Evolutionary conservation across 805 yeast species (phyloP).

Genomic region (Torulaspora gathmanii): DNA sequence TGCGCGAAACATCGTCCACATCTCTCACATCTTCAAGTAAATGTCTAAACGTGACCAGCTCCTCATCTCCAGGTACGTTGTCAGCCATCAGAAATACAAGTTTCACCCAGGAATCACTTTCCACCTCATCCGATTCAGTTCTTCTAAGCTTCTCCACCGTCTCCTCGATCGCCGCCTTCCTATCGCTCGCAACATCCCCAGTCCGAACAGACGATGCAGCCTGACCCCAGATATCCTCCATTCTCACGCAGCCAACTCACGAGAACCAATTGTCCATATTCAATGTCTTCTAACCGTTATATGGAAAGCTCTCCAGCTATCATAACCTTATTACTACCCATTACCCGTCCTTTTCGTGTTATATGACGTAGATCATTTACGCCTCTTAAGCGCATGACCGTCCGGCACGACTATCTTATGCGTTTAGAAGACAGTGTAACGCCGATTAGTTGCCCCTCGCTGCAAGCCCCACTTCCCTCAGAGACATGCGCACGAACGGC

Average conservation of each 20-base stretch:
- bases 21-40: constrained; percentile 14
- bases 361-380: neutral
- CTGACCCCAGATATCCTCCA: constrained; percentile 20
- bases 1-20: constrained; percentile 26
- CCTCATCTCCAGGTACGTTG: constrained; percentile 19
- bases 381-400: constrained; percentile 2
- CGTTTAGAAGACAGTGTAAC: neutral
- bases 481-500: neutral
- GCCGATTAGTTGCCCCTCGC: neutral
- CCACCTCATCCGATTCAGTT: constrained; percentile 1
- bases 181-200: constrained; percentile 10
- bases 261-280: neutral
- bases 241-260: constrained; percentile 1
- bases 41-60: constrained; percentile 21
- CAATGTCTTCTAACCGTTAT: no score
- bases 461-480: neutral
- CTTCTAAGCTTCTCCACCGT: constrained; percentile 9
- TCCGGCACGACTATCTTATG: neutral
- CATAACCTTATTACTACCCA: neutral
- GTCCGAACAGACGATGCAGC: constrained; percentile 1
- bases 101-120: constrained; percentile 21
- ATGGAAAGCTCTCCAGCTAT: no score
- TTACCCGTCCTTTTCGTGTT: neutral
- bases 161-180: constrained; percentile 8
- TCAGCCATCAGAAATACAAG: constrained; percentile 24